Percentiles rank a stretch among this genome's conserved stretches.
These are phyloP conservation scores for Panus rudis DNA, from an alignment of 768 basidiomycete genomes.

Conservation along the genomic window DNA sequence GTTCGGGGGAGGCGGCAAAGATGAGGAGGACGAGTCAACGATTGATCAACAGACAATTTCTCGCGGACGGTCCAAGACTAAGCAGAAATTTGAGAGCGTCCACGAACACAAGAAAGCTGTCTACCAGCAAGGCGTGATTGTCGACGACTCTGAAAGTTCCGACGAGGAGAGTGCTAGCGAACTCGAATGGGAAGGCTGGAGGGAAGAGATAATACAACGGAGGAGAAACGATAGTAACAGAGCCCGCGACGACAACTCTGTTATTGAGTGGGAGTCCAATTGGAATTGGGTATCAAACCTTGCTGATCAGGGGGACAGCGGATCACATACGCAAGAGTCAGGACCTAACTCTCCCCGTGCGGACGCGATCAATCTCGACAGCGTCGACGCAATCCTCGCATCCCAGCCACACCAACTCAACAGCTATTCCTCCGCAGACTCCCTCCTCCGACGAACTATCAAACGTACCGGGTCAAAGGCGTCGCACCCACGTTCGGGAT, in stretches of 20 bases:
- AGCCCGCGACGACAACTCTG: not conserved
- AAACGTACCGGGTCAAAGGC: slow-evolving; percentile 6
- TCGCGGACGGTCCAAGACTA: not conserved
- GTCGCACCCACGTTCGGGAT: not conserved
- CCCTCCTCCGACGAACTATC: slow-evolving; percentile 15
- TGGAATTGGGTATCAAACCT: not conserved
- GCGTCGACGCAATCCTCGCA: not conserved
- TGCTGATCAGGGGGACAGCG: not conserved
- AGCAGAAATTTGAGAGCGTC: not conserved
- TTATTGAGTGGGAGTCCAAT: not conserved
- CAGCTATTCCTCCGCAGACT: slow-evolving; percentile 22
- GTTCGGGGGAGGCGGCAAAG: slow-evolving; percentile 14
- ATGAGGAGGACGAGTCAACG: slow-evolving; percentile 16
- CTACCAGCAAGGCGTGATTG: slow-evolving; percentile 27
- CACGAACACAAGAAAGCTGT: slow-evolving; percentile 8
- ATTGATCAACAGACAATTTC: slow-evolving; percentile 8
- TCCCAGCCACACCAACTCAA: slow-evolving; percentile 11
- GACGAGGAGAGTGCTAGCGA: slow-evolving; percentile 37
- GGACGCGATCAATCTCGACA: not conserved
- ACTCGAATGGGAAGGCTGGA: slow-evolving; percentile 64
- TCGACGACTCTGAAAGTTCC: slow-evolving; percentile 17
- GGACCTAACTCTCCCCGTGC: not conserved
- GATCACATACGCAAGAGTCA: not conserved
- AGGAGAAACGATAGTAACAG: not conserved
- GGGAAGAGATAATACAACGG: slow-evolving; percentile 32